Percentiles rank a stretch among this genome's conserved stretches.
Conservation (phyloP, 2,329 filamentous ascomycete genomes). For the Fusarium euwallaceae region DNA sequence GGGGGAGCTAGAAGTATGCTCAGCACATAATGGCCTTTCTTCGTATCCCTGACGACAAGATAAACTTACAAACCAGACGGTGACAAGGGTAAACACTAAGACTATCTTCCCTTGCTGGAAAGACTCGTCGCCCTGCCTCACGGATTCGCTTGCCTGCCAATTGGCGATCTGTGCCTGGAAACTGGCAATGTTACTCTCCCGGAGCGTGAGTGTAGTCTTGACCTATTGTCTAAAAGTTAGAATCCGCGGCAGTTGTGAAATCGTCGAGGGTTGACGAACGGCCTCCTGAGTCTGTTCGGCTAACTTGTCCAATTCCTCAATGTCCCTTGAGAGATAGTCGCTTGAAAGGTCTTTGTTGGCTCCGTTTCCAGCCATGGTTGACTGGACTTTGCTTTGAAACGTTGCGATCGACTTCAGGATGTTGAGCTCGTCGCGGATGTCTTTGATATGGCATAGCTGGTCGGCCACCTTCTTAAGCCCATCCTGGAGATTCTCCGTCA, state of each 20-base stretch:
- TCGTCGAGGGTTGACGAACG: too few relatives aligned
- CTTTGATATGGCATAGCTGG: too few relatives aligned
- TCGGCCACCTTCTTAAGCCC: too few relatives aligned
- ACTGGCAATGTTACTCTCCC: not conserved
- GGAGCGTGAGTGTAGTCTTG: not conserved
- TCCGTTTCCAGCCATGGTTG: not conserved
- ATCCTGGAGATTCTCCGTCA: too few relatives aligned
- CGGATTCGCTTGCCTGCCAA: not conserved
- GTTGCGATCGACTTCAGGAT: too few relatives aligned
- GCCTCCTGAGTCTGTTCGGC: not conserved
- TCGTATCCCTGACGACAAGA: not conserved
- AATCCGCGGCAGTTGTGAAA: too few relatives aligned
- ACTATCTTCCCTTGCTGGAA: not conserved
- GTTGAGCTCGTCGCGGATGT: too few relatives aligned
- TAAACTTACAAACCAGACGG: not conserved
- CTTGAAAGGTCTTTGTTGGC: accelerated
- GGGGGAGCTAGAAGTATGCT: not conserved
- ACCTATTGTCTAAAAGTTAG: too few relatives aligned
- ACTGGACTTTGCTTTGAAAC: not conserved
- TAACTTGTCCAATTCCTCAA: not conserved
- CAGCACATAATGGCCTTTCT: too few relatives aligned
- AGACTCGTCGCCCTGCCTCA: not conserved
- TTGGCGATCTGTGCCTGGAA: not conserved
- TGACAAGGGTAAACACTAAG: not conserved
- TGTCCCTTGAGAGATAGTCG: accelerated